Percentiles rank a stretch among this genome's conserved stretches.
phyloP scores from a whole-genome alignment of 2,329 filamentous ascomycete genomes.

The Periconia digitata region DNA sequence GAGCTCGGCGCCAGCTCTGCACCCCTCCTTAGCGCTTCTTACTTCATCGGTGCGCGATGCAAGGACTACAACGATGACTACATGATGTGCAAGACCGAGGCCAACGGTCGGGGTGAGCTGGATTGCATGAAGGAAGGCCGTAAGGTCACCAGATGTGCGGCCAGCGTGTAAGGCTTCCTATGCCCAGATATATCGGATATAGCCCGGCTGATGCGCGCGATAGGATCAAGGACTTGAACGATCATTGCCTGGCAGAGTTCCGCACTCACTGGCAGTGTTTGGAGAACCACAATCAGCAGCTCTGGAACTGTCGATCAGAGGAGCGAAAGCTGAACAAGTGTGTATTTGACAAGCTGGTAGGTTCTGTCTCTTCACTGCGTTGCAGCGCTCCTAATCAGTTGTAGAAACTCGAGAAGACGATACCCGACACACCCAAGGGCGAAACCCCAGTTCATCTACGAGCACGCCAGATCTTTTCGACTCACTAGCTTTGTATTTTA shows the following conservation, averaged over 20 bases:
- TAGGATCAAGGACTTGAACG: constrained; percentile 94
- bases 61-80: constrained; percentile 96
- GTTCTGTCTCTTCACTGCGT: constrained; percentile 31
- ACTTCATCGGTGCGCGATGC: constrained; percentile 97
- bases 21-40: constrained; percentile 86
- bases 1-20: constrained; percentile 93
- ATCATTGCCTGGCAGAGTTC: constrained; percentile 88
- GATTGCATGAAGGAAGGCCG: constrained; percentile 96
- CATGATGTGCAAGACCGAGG: constrained; percentile 99
- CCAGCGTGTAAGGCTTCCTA: constrained; percentile 73
- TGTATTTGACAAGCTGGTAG: constrained; percentile 91
- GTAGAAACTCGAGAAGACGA: constrained; percentile 55
- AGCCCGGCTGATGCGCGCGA: constrained; percentile 14
- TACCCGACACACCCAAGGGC: constrained; percentile 53
- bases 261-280: constrained; percentile 92
- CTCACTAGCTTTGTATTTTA: constrained; percentile 38
- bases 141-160: constrained; percentile 93
- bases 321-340: constrained; percentile 94
- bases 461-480: constrained; percentile 47
- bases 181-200: background rate
- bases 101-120: constrained; percentile 85
- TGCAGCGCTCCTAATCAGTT: constrained; percentile 8
- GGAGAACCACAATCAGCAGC: constrained; percentile 95
- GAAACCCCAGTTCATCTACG: constrained; percentile 53
- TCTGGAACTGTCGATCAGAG: constrained; percentile 88